A percentile compares a stretch with the other conserved stretches of the same genome.
Evolutionary conservation across 805 yeast genomes (phyloP).

Genomic region (Saturnispora silvae): DNA sequence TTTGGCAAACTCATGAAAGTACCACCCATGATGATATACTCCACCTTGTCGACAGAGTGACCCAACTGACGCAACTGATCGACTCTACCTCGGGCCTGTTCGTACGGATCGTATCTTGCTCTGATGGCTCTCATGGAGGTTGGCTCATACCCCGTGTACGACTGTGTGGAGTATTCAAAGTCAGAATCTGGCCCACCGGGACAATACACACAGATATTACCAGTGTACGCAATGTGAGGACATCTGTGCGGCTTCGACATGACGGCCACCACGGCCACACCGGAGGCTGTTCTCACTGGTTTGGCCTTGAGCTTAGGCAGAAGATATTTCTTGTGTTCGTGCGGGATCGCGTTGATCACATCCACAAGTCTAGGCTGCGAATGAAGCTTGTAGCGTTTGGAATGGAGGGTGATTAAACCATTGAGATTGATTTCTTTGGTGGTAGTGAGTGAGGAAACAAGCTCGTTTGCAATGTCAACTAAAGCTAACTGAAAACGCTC

Average conservation of each 20-base stretch:
- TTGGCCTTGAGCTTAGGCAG: constrained; percentile 95
- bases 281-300: constrained; percentile 96
- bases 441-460: constrained; percentile 64
- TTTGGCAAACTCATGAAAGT: constrained; percentile 92
- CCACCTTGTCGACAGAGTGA: constrained; percentile 94
- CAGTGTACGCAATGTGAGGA: constrained; percentile 98
- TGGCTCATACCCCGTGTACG: constrained; percentile 97
- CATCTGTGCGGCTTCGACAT: constrained; percentile 99
- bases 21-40: constrained; percentile 97
- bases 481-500: constrained; percentile 90
- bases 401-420: constrained; percentile 73
- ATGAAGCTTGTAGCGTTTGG: constrained; percentile 84
- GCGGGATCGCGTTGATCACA: constrained; percentile 90
- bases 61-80: constrained; percentile 94
- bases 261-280: constrained; percentile 97
- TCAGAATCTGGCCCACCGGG: constrained; percentile 99
- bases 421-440: constrained; percentile 79
- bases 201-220: constrained; percentile 95
- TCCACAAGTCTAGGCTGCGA: constrained; percentile 93
- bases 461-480: constrained; percentile 80
- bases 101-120: constrained; percentile 96
- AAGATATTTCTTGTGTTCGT: constrained; percentile 83
- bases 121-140: constrained; percentile 99
- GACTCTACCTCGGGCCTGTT: constrained; percentile 94
- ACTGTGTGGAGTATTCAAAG: constrained; percentile 95